These are phyloP conservation scores for Echinochloa phyllopogon DNA, from an alignment of 176 grass and related monocot species.

Conservation along the genomic window DNA sequence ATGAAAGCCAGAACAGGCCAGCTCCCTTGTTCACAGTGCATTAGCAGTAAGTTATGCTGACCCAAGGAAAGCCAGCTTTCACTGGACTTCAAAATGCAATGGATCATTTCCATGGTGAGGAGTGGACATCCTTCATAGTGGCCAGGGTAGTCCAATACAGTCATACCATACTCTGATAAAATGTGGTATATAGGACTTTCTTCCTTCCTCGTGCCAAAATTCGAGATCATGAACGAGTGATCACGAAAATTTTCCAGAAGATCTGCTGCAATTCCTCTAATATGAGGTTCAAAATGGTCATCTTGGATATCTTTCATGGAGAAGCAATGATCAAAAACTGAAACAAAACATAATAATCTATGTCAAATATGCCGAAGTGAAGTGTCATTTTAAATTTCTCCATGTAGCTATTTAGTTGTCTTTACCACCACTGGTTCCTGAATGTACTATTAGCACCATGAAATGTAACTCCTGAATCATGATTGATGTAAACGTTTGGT, in stretches of 20 bases:
- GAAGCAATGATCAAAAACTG: conserved; percentile 90
- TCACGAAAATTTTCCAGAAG: conserved; percentile 69
- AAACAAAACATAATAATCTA: conserved; percentile 31
- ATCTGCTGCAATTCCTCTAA: conserved; percentile 58
- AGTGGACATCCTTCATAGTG: conserved; percentile 86
- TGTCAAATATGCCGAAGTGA: conserved; percentile 32
- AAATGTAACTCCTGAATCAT: background rate
- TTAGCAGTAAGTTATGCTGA: conserved; percentile 68
- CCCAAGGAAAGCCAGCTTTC: conserved; percentile 87
- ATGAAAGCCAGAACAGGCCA: conserved; percentile 94
- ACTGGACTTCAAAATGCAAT: conserved; percentile 81
- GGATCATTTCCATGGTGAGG: conserved; percentile 88
- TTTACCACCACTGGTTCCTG: background rate
- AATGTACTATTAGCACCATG: background rate
- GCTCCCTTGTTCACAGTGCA: conserved; percentile 80
- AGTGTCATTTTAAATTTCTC: background rate
- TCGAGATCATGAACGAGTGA: conserved; percentile 78
- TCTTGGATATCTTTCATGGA: conserved; percentile 62
- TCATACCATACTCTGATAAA: conserved; percentile 75
- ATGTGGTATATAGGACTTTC: conserved; percentile 71
- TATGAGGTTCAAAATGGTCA: conserved; percentile 62
- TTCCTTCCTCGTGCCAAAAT: conserved; percentile 64
- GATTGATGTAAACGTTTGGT: conserved; percentile 1
- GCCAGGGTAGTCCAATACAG: conserved; percentile 78
- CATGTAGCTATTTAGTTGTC: background rate